Percentiles rank a stretch among this genome's conserved stretches.
Conservation (phyloP, 257 asterid species). For the Nicotiana knightiana region DNA sequence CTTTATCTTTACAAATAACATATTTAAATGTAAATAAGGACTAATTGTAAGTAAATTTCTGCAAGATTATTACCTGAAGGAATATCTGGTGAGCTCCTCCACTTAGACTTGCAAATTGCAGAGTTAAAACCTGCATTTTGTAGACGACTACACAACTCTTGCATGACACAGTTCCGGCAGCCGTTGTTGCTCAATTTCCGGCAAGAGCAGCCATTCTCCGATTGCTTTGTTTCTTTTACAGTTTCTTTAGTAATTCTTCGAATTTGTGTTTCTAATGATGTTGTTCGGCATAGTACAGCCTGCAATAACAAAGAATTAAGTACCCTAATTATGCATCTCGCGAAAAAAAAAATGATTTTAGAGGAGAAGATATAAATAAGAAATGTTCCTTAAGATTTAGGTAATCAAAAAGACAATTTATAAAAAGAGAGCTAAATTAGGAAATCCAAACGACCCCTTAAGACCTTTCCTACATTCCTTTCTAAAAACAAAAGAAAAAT, state of each 20-base stretch:
- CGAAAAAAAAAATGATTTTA: too few species aligned
- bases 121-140: slow-evolving; percentile 53
- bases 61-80: slow-evolving; percentile 56
- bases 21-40: not conserved
- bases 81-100: slow-evolving; percentile 70
- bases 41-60: not conserved
- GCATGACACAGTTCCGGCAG: slow-evolving; percentile 79
- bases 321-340: not conserved
- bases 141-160: slow-evolving; percentile 53
- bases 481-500: too few species aligned
- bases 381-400: not conserved
- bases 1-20: not conserved
- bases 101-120: slow-evolving; percentile 88
- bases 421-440: not conserved
- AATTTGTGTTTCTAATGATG: slow-evolving; percentile 62
- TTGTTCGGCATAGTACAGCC: slow-evolving; percentile 70
- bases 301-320: slow-evolving; percentile 13
- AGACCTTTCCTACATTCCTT: too few species aligned
- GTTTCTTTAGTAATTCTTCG: slow-evolving; percentile 52
- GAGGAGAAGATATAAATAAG: not conserved
- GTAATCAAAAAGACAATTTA: not conserved
- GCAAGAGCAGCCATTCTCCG: slow-evolving; percentile 38
- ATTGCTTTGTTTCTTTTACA: slow-evolving; percentile 35
- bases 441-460: not conserved
- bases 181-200: slow-evolving; percentile 26